Evolutionary conservation across 2,329 filamentous ascomycete species (phyloP).

Genomic region (Epichloe bromicola): DNA sequence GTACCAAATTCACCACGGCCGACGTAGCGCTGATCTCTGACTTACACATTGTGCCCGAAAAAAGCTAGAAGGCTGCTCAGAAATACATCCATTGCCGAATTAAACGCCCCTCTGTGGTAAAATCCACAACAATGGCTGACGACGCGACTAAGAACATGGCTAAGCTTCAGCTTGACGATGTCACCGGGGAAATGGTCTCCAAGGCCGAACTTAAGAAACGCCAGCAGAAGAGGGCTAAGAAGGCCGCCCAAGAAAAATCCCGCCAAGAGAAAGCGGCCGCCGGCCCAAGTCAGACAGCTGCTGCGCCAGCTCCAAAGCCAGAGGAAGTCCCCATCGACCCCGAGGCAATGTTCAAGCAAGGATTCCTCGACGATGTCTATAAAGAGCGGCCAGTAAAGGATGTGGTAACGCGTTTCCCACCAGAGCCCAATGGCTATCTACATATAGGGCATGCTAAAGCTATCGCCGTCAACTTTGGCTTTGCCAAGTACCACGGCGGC

Average conservation of each 20-base stretch:
- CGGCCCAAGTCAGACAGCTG: slow-evolving; percentile 27
- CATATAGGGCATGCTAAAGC: slow-evolving; percentile 94
- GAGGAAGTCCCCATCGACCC: slow-evolving; percentile 32
- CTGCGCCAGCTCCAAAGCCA: slow-evolving; percentile 10
- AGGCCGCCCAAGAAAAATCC: slow-evolving; percentile 50
- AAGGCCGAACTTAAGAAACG: slow-evolving; percentile 50
- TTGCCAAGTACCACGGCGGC: slow-evolving; percentile 73
- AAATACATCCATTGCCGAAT: background rate
- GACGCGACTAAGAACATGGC: slow-evolving; percentile 33
- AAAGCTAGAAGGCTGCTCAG: background rate
- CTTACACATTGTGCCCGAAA: background rate
- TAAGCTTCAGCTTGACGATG: slow-evolving; percentile 48
- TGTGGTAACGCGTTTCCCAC: slow-evolving; percentile 63
- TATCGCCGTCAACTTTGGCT: slow-evolving; percentile 93
- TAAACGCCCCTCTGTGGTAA: background rate
- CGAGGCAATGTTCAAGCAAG: slow-evolving; percentile 66
- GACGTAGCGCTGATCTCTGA: background rate
- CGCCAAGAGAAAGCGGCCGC: slow-evolving; percentile 74
- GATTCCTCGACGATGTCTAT: slow-evolving; percentile 62
- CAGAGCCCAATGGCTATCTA: slow-evolving; percentile 84
- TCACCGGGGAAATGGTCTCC: slow-evolving; percentile 51
- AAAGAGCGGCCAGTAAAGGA: slow-evolving; percentile 49
- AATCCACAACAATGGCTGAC: slow-evolving; percentile 30
- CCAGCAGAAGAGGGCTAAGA: slow-evolving; percentile 42
- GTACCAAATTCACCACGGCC: background rate